Conservation (phyloP, 768 basidiomycete species). For the Pulveroboletus sp. region DNA sequence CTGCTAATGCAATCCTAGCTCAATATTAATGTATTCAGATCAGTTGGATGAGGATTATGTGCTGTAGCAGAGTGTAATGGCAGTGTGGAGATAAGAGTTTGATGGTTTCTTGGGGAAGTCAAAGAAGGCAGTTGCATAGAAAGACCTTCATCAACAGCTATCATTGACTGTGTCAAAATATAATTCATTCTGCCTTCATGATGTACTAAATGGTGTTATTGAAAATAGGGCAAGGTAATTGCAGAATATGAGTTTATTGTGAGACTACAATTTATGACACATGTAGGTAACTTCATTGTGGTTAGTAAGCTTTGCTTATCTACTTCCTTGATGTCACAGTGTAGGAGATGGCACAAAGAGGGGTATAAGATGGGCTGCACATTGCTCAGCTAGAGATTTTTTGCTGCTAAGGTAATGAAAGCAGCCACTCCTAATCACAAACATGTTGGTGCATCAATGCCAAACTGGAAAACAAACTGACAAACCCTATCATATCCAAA, state of each 20-base stretch:
- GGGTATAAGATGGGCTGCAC: conserved; percentile 98
- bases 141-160: conserved; percentile 43
- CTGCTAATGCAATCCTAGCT: too few species aligned
- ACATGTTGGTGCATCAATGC: background rate
- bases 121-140: too few species aligned
- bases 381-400: conserved; percentile 81
- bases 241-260: background rate
- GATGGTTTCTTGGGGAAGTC: too few species aligned
- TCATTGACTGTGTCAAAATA: conserved; percentile 70
- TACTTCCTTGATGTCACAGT: conserved; percentile 75
- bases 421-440: conserved; percentile 66
- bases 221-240: conserved; percentile 71
- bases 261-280: conserved; percentile 22
- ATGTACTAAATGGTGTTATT: conserved; percentile 92
- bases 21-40: too few species aligned
- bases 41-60: too few species aligned
- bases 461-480: background rate
- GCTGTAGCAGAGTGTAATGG: too few species aligned
- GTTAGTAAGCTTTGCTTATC: conserved; percentile 73
- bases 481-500: conserved; percentile 94
- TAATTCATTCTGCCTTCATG: conserved; percentile 73
- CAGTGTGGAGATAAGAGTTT: too few species aligned
- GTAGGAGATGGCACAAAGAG: conserved; percentile 79
- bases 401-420: conserved; percentile 84
- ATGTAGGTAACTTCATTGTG: conserved; percentile 75